phyloP scores from a whole-genome alignment of 345 rosid genomes.

The Gossypium rotundifolium region DNA sequence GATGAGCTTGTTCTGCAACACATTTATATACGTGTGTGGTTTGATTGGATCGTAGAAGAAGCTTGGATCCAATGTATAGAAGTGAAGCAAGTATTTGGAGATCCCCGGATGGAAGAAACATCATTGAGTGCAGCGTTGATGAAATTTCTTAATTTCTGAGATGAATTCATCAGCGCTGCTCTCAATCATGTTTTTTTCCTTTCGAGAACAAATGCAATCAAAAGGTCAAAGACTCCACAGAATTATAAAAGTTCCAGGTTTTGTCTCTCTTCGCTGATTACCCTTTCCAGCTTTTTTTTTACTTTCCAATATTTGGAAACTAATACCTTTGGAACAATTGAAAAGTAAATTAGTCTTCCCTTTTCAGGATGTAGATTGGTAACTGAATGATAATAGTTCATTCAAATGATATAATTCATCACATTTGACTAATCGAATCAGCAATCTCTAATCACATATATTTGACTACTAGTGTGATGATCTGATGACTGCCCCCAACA shows the following conservation, averaged over 20 bases:
- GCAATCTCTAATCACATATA: too few species aligned
- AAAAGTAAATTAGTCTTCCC: too few species aligned
- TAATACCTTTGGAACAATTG: background rate
- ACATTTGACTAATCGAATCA: background rate
- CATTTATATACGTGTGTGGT: background rate
- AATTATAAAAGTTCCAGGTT: background rate
- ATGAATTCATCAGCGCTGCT: conserved; percentile 33
- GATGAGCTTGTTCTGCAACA: background rate
- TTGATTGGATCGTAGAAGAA: background rate
- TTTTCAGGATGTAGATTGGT: too few species aligned
- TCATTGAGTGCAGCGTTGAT: conserved; percentile 76
- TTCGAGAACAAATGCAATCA: conserved; percentile 8
- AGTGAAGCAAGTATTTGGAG: conserved; percentile 9
- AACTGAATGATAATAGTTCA: too few species aligned
- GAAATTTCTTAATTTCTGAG: conserved; percentile 7
- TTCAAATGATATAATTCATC: background rate
- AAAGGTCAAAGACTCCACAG: background rate
- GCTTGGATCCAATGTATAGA: background rate
- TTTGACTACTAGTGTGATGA: background rate
- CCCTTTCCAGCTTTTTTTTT: background rate
- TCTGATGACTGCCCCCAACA: background rate
- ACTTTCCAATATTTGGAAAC: background rate
- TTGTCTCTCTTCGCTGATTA: background rate
- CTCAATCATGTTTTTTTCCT: conserved; percentile 32
- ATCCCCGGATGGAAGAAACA: conserved; percentile 28